phyloP scores from a whole-genome alignment of 306 rosid genomes.

The Boehmeria nivea region DNA sequence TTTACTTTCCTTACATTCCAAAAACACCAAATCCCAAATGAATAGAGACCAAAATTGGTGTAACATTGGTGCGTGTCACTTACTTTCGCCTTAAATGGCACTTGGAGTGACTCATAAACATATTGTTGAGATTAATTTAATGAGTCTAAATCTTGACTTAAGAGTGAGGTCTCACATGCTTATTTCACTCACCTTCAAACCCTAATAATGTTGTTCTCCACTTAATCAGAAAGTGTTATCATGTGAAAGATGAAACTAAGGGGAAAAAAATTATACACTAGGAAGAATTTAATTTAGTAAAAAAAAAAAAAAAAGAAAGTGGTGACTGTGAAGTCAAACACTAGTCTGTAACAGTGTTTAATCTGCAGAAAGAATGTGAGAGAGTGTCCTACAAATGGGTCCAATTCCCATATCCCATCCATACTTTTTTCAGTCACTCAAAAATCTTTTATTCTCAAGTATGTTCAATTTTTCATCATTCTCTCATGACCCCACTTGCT shows the following conservation, averaged over 20 bases:
- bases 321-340: slow-evolving; percentile 35
- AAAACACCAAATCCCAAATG: slow-evolving; percentile 1
- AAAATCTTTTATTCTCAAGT: slow-evolving; percentile 32
- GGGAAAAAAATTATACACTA: slow-evolving; percentile 12
- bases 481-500: slow-evolving; percentile 36
- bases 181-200: slow-evolving; percentile 45
- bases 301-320: not conserved
- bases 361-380: slow-evolving; percentile 50
- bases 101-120: not conserved
- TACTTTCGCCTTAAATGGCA: not conserved
- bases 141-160: slow-evolving; percentile 54
- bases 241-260: slow-evolving; percentile 11
- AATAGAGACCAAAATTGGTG: not conserved
- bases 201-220: slow-evolving; percentile 78
- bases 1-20: not conserved
- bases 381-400: slow-evolving; percentile 24
- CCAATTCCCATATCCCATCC: slow-evolving; percentile 24
- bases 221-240: slow-evolving; percentile 33
- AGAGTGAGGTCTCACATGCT: slow-evolving; percentile 57
- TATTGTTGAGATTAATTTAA: slow-evolving; percentile 21
- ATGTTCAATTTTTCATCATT: slow-evolving; percentile 60
- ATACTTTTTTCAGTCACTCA: slow-evolving; percentile 26
- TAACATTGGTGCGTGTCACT: not conserved
- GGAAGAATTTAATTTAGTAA: not conserved
- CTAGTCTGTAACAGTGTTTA: slow-evolving; percentile 13